phyloP scores from a whole-genome alignment of 306 rosid species.

The Morella rubra region DNA sequence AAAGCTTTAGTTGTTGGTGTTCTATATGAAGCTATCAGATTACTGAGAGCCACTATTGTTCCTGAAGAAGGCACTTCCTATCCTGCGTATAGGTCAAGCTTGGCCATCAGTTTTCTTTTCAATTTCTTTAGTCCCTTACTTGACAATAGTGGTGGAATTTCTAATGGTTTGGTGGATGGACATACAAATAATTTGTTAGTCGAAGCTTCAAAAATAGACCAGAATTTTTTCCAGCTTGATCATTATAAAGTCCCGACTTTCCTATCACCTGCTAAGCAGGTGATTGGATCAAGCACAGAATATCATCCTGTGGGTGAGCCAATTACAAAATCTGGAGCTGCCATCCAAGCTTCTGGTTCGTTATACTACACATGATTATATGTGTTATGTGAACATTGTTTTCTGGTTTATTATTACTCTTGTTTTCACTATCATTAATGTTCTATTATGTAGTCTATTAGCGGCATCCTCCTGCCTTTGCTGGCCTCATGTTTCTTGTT shows the following conservation, averaged over 20 bases:
- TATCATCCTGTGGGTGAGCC: conserved; percentile 75
- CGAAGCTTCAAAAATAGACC: conserved; percentile 23
- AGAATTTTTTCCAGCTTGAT: conserved; percentile 24
- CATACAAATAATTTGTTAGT: conserved; percentile 8
- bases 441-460: neutral
- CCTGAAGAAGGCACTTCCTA: conserved; percentile 54
- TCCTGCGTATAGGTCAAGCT: conserved; percentile 67
- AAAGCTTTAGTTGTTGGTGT: conserved; percentile 48
- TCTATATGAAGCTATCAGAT: conserved; percentile 54
- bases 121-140: conserved; percentile 63
- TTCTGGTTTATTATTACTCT: neutral
- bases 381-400: neutral
- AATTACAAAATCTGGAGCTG: conserved; percentile 67
- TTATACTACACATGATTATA: conserved; percentile 14
- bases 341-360: conserved; percentile 86
- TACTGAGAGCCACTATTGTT: conserved; percentile 46
- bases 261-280: conserved; percentile 69
- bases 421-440: neutral
- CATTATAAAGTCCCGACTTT: conserved; percentile 32
- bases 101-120: conserved; percentile 77
- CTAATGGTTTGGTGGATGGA: conserved; percentile 27
- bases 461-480: neutral
- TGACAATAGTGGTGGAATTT: conserved; percentile 29
- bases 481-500: neutral
- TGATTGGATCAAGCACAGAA: conserved; percentile 42